Conservation (phyloP, 2,329 filamentous ascomycete genomes). For the Fusarium clavum region DNA sequence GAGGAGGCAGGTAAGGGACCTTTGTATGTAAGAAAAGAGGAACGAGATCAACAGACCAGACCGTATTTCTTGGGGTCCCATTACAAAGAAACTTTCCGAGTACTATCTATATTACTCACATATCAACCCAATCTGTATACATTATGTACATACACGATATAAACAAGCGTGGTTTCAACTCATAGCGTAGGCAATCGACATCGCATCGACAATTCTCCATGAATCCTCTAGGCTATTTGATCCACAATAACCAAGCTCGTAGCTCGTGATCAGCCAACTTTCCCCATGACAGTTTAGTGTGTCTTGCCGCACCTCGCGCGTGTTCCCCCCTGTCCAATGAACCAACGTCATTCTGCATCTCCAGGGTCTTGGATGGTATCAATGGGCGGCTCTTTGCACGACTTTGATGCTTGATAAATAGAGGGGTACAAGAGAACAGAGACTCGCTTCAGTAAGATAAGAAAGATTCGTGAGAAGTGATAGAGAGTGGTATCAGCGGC, state of each 20-base stretch:
- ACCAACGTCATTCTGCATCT: conserved; percentile 44
- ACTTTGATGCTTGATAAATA: conserved; percentile 23
- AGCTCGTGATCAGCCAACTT: conserved; percentile 41
- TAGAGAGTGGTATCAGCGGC: not conserved
- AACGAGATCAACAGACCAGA: not conserved
- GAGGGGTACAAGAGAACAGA: not conserved
- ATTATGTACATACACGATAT: conserved; percentile 28
- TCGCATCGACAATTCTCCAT: conserved; percentile 14
- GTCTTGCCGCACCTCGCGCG: conserved; percentile 37
- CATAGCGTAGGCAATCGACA: conserved; percentile 9
- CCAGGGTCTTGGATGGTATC: conserved; percentile 33
- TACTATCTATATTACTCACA: conserved; percentile 26
- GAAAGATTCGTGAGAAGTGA: not conserved
- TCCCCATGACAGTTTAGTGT: conserved; percentile 38
- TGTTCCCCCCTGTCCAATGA: conserved; percentile 32
- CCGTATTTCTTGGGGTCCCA: not conserved
- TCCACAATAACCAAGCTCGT: conserved; percentile 39
- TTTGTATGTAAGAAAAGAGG: conserved; percentile 6
- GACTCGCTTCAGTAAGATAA: not conserved
- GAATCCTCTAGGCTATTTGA: conserved; percentile 22
- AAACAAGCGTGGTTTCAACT: conserved; percentile 3
- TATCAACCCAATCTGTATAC: conserved; percentile 12
- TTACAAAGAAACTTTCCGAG: conserved; percentile 11
- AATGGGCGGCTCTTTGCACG: conserved; percentile 29
- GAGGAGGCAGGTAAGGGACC: not conserved